phyloP scores from a whole-genome alignment of 129 eudicot species.

The Lactuca sativa region DNA sequence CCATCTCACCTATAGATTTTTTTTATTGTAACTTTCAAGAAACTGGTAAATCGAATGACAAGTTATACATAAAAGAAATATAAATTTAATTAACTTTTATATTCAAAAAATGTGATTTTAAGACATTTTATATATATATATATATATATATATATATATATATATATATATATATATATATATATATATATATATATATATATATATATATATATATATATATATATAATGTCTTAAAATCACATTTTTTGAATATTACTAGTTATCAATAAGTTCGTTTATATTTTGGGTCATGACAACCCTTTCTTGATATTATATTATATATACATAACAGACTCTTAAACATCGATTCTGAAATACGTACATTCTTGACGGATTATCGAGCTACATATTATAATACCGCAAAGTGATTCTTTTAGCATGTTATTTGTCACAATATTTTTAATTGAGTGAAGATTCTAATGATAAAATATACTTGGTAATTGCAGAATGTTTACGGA shows the following conservation, averaged over 20 bases:
- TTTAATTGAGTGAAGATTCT: background rate
- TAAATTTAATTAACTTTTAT: no score
- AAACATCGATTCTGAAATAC: background rate
- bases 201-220: background rate
- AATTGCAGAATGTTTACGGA: constrained; percentile 66
- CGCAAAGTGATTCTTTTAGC: background rate
- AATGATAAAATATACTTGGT: background rate
- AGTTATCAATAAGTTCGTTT: no score
- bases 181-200: background rate
- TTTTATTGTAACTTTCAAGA: background rate
- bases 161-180: no score
- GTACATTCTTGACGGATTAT: background rate
- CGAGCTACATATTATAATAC: background rate
- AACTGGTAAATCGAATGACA: background rate
- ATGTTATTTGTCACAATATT: no score
- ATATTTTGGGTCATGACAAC: background rate
- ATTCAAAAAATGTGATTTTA: no score
- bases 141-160: no score
- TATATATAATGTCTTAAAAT: no score
- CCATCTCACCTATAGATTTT: background rate
- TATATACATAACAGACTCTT: background rate
- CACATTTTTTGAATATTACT: no score
- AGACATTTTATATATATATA: no score
- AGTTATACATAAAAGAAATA: background rate
- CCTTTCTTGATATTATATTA: background rate